Conservation (phyloP, 2,329 filamentous ascomycete species). For the Pseudopithomyces chartarum region DNA sequence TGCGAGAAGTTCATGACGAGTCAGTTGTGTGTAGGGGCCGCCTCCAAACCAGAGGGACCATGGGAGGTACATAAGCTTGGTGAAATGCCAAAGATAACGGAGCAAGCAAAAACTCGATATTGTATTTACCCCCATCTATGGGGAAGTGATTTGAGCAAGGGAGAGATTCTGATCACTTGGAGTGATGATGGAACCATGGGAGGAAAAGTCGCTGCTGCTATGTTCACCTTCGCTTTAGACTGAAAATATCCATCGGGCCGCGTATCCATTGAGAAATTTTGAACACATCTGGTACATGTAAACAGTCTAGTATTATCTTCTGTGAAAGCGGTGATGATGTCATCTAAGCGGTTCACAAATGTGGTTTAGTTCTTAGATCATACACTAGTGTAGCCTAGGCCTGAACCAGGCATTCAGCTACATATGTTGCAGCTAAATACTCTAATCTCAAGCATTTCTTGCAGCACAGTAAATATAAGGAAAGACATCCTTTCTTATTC, state of each 20-base stretch:
- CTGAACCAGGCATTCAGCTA: background rate
- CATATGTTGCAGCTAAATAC: background rate
- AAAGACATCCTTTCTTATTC: too few species aligned
- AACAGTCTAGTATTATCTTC: background rate
- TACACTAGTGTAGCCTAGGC: too few species aligned
- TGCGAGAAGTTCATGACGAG: conserved; percentile 17
- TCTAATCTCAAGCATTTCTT: too few species aligned
- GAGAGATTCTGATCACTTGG: conserved; percentile 13
- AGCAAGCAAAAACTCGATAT: conserved; percentile 11
- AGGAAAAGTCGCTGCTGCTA: conserved; percentile 13
- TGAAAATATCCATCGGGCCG: background rate
- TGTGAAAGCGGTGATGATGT: background rate
- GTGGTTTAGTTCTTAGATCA: background rate
- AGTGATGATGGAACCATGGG: conserved; percentile 19
- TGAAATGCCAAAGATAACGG: conserved; percentile 14
- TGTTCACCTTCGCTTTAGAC: conserved; percentile 7
- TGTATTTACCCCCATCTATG: conserved; percentile 19
- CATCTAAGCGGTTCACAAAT: background rate
- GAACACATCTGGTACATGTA: background rate
- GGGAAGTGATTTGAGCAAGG: conserved; percentile 9
- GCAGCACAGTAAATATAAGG: too few species aligned
- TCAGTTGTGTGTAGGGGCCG: conserved; percentile 14
- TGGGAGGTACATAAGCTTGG: conserved; percentile 14
- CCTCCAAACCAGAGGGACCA: conserved; percentile 15
- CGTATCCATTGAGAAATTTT: too few species aligned